These are phyloP conservation scores for Psilocybe tampanensis DNA, from an alignment of 768 basidiomycete genomes.

Conservation along the genomic window DNA sequence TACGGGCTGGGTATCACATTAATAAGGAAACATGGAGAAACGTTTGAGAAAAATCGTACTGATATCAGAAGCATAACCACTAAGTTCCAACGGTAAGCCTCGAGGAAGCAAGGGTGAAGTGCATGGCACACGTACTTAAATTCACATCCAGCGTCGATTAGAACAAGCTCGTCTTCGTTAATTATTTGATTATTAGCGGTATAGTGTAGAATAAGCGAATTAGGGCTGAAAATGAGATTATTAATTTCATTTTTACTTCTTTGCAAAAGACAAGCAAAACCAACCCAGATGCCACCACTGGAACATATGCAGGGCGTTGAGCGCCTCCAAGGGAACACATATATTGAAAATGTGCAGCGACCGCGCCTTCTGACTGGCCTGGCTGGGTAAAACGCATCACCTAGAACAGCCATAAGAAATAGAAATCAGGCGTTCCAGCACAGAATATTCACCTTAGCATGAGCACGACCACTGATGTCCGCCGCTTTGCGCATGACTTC, in stretches of 20 bases:
- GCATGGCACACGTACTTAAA: constrained; percentile 56
- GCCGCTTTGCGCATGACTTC: constrained; percentile 82
- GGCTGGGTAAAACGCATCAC: constrained; percentile 78
- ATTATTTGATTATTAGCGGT: constrained; percentile 87
- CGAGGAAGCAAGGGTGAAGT: constrained; percentile 4
- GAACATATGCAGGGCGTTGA: constrained; percentile 93
- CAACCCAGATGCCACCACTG: constrained; percentile 94
- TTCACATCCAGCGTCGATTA: constrained; percentile 94
- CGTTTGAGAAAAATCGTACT: constrained; percentile 50
- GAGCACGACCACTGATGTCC: constrained; percentile 83
- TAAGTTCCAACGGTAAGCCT: constrained; percentile 24
- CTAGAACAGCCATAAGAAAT: constrained; percentile 35
- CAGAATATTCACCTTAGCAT: constrained; percentile 65
- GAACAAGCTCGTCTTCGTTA: constrained; percentile 69
- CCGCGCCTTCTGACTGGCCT: constrained; percentile 40
- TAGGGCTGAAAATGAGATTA: constrained; percentile 51
- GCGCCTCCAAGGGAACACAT: constrained; percentile 77
- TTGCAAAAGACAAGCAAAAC: constrained; percentile 17
- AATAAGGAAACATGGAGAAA: neutral
- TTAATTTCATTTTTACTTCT: neutral
- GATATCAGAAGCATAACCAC: constrained; percentile 94
- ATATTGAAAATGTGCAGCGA: constrained; percentile 88
- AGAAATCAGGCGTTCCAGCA: neutral
- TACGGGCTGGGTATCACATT: constrained; percentile 59
- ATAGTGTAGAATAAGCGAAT: constrained; percentile 93